Conservation (phyloP, 148 eudicot species). For the Pouteria glomerata region DNA sequence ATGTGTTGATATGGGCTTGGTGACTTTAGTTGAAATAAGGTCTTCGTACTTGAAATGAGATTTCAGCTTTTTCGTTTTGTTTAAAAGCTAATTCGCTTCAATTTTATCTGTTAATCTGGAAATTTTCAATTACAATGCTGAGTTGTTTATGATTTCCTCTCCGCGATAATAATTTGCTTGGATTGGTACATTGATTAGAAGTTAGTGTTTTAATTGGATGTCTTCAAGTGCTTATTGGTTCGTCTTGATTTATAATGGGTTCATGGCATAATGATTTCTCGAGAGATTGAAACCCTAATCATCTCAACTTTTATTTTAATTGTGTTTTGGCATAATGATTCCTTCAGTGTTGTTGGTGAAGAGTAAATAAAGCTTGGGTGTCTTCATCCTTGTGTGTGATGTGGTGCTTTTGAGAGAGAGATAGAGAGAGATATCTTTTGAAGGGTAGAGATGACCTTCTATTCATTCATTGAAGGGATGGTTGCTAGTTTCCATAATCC, state of each 20-base stretch:
- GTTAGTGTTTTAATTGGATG: not conserved
- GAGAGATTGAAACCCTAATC: not conserved
- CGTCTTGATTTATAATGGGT: not conserved
- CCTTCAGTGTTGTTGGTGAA: too few species aligned
- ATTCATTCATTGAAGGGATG: too few species aligned
- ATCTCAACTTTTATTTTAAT: too few species aligned
- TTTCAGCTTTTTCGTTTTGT: not conserved
- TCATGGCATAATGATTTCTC: not conserved
- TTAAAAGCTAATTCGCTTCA: not conserved
- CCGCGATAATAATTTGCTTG: not conserved
- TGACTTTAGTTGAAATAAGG: constrained; percentile 3
- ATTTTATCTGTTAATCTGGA: constrained; percentile 8
- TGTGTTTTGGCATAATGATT: too few species aligned
- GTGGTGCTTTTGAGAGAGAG: too few species aligned
- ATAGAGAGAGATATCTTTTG: too few species aligned
- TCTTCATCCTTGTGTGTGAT: too few species aligned
- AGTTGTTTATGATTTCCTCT: not conserved
- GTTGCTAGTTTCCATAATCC: too few species aligned
- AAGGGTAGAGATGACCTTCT: too few species aligned
- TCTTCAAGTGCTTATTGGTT: not conserved
- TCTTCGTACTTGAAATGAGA: not conserved
- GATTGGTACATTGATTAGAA: not conserved
- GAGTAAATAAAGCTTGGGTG: too few species aligned
- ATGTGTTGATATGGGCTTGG: constrained; percentile 4
- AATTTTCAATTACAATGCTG: not conserved